These are phyloP conservation scores for Metschnikowia gruessii DNA, from an alignment of 805 yeast species.

Conservation along the genomic window DNA sequence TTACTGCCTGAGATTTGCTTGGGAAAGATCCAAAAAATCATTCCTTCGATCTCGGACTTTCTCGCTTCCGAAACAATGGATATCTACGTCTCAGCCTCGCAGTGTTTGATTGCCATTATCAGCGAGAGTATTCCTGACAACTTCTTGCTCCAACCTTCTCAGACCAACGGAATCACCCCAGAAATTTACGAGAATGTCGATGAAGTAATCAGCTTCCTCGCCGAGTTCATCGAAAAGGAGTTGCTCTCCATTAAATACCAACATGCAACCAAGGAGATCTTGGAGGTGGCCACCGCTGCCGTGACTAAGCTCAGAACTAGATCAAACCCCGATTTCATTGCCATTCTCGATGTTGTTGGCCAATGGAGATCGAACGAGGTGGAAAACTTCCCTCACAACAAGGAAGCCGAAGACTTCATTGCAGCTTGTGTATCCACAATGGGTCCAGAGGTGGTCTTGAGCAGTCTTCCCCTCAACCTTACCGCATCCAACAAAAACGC, in stretches of 20 bases:
- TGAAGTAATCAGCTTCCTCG: conserved; percentile 48
- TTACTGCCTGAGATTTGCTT: conserved; percentile 47
- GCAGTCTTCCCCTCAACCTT: conserved; percentile 76
- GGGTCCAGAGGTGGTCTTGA: conserved; percentile 84
- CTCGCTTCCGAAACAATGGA: conserved; percentile 62
- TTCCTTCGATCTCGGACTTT: conserved; percentile 55
- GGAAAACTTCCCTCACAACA: conserved; percentile 61
- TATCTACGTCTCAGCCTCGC: conserved; percentile 74
- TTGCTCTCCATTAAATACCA: conserved; percentile 72
- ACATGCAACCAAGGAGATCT: conserved; percentile 69
- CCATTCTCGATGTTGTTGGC: conserved; percentile 70
- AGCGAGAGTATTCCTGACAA: conserved; percentile 63
- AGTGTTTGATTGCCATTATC: conserved; percentile 80
- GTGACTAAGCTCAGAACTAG: conserved; percentile 62
- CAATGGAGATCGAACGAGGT: conserved; percentile 80
- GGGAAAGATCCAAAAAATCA: conserved; percentile 47
- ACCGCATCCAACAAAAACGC: conserved; percentile 43
- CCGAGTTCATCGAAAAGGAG: conserved; percentile 52
- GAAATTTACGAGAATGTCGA: conserved; percentile 57
- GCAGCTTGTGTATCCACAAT: conserved; percentile 73
- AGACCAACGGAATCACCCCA: conserved; percentile 36
- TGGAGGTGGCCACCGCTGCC: conserved; percentile 62
- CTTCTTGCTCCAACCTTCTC: conserved; percentile 51
- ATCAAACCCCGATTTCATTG: conserved; percentile 67
- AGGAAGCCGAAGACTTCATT: conserved; percentile 77